Percentiles rank a stretch among this genome's conserved stretches.
Conservation (phyloP, 805 yeast species). For the Spathaspora arborariae region DNA sequence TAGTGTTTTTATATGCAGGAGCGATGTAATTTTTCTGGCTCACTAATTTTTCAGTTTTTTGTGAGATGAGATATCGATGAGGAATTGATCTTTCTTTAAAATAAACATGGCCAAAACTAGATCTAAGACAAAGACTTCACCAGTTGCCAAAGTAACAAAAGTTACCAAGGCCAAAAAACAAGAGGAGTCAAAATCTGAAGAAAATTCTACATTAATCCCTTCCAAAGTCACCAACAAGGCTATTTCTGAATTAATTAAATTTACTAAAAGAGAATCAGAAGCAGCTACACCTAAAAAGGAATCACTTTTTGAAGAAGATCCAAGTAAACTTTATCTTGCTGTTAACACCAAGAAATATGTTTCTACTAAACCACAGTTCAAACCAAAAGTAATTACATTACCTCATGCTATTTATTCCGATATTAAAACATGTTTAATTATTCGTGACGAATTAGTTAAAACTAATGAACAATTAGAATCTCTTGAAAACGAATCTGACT, state of each 20-base stretch:
- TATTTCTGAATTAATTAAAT: slow-evolving; percentile 62
- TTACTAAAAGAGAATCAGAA: slow-evolving; percentile 33
- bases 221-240: slow-evolving; percentile 42
- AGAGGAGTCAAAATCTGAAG: slow-evolving; percentile 1
- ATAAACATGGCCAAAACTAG: slow-evolving; percentile 28
- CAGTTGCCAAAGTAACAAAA: slow-evolving; percentile 24
- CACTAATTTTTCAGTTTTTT: neutral
- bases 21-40: neutral
- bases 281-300: slow-evolving; percentile 28
- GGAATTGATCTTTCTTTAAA: neutral
- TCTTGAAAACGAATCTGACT: slow-evolving; percentile 45
- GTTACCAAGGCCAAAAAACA: slow-evolving; percentile 5
- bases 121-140: slow-evolving; percentile 18
- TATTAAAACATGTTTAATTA: slow-evolving; percentile 58
- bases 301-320: slow-evolving; percentile 48
- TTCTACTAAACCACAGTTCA: slow-evolving; percentile 54
- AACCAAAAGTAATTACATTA: slow-evolving; percentile 48
- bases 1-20: slow-evolving; percentile 4
- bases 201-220: slow-evolving; percentile 14
- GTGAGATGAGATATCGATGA: slow-evolving; percentile 1
- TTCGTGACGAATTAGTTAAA: slow-evolving; percentile 57
- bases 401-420: slow-evolving; percentile 42
- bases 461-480: slow-evolving; percentile 39
- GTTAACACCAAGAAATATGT: slow-evolving; percentile 64
- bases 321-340: slow-evolving; percentile 53